Conservation (phyloP, 2,329 filamentous ascomycete genomes). For the Neonectria ditissima region DNA sequence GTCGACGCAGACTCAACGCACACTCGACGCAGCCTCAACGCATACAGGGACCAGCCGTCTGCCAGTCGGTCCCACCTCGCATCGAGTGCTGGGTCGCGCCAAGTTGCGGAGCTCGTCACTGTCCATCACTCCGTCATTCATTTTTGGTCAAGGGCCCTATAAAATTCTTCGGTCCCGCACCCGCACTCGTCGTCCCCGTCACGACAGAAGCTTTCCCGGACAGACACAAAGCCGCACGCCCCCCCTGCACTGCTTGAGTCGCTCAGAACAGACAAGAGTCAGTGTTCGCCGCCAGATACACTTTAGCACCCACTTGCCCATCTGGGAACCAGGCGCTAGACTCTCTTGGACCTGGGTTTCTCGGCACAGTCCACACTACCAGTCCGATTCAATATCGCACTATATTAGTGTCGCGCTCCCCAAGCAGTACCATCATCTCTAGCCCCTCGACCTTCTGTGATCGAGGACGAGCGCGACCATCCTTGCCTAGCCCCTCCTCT, state of each 20-base stretch:
- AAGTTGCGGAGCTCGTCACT: constrained; percentile 42
- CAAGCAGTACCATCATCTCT: constrained; percentile 48
- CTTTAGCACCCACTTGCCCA: constrained; percentile 45
- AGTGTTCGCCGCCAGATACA: constrained; percentile 45
- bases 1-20: not conserved
- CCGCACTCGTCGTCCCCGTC: constrained; percentile 39
- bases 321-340: constrained; percentile 50
- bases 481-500: constrained; percentile 47
- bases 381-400: constrained; percentile 51
- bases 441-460: constrained; percentile 47
- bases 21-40: constrained; percentile 2
- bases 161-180: constrained; percentile 50
- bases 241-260: constrained; percentile 40
- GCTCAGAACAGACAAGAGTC: constrained; percentile 46
- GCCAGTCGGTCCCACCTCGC: constrained; percentile 38
- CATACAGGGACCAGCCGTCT: constrained; percentile 34
- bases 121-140: constrained; percentile 47
- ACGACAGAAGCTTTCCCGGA: constrained; percentile 42
- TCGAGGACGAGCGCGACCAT: constrained; percentile 46
- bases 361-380: constrained; percentile 49
- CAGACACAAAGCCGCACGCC: constrained; percentile 31
- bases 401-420: constrained; percentile 56
- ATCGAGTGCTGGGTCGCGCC: constrained; percentile 30
- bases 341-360: constrained; percentile 49
- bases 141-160: constrained; percentile 43